These are phyloP conservation scores for Harringtonia lauricola DNA, from an alignment of 2,329 filamentous ascomycete species.

Conservation along the genomic window DNA sequence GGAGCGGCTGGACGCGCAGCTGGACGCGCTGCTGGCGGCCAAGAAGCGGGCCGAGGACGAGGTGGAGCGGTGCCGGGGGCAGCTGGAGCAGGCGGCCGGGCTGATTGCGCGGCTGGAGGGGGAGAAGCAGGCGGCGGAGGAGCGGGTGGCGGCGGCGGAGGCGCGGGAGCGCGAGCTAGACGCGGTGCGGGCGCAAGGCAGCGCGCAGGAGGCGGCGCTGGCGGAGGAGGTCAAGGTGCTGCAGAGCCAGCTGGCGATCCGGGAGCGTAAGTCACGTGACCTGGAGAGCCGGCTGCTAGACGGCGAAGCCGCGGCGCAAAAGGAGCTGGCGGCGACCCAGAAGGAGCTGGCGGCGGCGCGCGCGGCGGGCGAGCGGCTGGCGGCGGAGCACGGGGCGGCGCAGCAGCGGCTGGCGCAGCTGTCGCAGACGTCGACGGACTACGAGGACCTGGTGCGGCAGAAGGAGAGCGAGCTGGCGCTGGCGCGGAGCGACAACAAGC, in stretches of 20 bases:
- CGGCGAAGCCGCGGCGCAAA: slow-evolving; percentile 77
- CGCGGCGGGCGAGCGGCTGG: slow-evolving; percentile 63
- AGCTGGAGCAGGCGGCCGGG: slow-evolving; percentile 83
- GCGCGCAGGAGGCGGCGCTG: slow-evolving; percentile 64
- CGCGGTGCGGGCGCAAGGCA: slow-evolving; percentile 59
- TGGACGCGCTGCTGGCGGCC: slow-evolving; percentile 77
- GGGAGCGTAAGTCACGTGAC: slow-evolving; percentile 82
- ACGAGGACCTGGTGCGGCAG: slow-evolving; percentile 83
- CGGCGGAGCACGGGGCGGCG: slow-evolving; percentile 70
- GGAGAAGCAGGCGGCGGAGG: slow-evolving; percentile 68
- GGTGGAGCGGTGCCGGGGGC: slow-evolving; percentile 63
- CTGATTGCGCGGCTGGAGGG: slow-evolving; percentile 79
- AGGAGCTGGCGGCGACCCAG: slow-evolving; percentile 65
- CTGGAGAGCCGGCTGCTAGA: slow-evolving; percentile 78
- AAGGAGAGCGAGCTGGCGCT: slow-evolving; percentile 91
- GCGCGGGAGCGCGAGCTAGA: slow-evolving; percentile 59
- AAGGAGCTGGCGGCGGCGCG: slow-evolving; percentile 71
- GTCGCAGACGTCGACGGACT: slow-evolving; percentile 84
- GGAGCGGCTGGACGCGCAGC: slow-evolving; percentile 83
- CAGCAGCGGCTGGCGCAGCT: slow-evolving; percentile 79
- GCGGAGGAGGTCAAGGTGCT: slow-evolving; percentile 83
- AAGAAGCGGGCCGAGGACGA: slow-evolving; percentile 85
- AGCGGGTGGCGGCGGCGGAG: slow-evolving; percentile 60
- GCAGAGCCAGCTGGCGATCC: slow-evolving; percentile 77
- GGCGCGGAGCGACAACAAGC: slow-evolving; percentile 73